Evolutionary conservation across 1,284 basidiomycete genomes (phyloP), one percentile per base, ranked within the genome.

Genomic region (Trichosporon ovoides): DNA sequence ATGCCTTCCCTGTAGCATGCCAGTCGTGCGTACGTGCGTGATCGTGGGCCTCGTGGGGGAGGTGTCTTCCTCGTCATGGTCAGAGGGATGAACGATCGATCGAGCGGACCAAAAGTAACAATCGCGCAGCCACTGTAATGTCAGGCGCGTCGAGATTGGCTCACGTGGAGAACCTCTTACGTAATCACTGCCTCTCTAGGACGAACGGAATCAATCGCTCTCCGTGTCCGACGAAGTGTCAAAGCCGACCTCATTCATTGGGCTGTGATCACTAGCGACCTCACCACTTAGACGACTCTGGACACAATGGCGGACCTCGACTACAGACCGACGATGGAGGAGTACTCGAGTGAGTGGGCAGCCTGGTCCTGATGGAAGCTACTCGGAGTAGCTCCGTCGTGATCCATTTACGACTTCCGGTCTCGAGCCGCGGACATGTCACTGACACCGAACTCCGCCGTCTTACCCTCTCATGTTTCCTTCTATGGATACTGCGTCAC

Each of bases 241-340:
- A 62, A 57, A 56, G 57, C 34, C 36, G 40, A 13, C 53, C 22
- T 24, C 34, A 46, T 20, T 58, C 57, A 62, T 62, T 62, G 60
- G 57, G 43, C 50, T 53, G 24, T 11, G 40, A 24, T 31, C 50
- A 31, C 28, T 34, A 20, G 18, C 54, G 20, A 52, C 35, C 58
- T 37, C 51, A 24, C 50, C 22, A 53, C 53, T 51, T 28, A 54
- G 7, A 49, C 34, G 33, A 38, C 37, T 14, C 36, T 10, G 57
- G 46, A 55, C 46, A 60, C 16, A 53, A 68, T 64, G 57, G 61
- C 65, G 53, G 56, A 48, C 43, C 43, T 48, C 43, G 43, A 55
- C 48, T 61, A 48, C 59, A 38, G 54, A 62, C 69, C 70, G 24
- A 59, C 66, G n/a, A 68, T 72, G 65, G 70, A 72, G 33, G 66